Evolutionary conservation across 805 yeast genomes (phyloP), one percentile per base, ranked within the genome.

Genomic region (Wickerhamomyces ciferrii): DNA sequence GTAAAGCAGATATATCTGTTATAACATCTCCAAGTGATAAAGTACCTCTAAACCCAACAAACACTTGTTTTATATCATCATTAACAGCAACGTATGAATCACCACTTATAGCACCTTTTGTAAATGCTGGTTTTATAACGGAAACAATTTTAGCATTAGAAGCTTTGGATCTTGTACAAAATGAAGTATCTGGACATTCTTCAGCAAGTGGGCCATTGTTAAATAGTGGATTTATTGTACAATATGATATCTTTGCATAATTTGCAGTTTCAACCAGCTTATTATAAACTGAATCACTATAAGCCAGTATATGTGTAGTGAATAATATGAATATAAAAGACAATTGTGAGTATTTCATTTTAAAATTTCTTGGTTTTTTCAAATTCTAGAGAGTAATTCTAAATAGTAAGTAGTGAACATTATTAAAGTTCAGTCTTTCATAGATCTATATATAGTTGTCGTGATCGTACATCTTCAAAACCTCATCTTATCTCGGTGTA

Each of bases 11-110:
- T 39, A 81, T 66, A 61, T 84, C 83, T 35, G 77, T 69, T 18
- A 72, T 48, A 84, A 86, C 79, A 56, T 84, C 90, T 38, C 70
- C 65, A 20, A 69, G 58, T 13, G 82, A 71, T 2, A 79, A 65
- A 0, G 88, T 78, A 6, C 91, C 91, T 61, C 87, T 70, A 52
- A 79, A 80, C 0, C 70, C 31, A 27, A 10, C 25, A 23, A 6
- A 23, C 5, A 23, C 25, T 8, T 27, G 31, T 14, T 13, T 27
- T 27, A 14, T 8, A 13, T 5, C 14, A 27, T 27, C 14, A 27
- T 27, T 27, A 27, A 27, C 31, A 27, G 31, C 11, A 13, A 27
- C 31, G 11, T 27, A 27, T 7, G 14, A 27, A 10, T 27, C 31
- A 27, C 31, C 31, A 13, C 31, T 10, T 9, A 27, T 13, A 27